Percentiles rank a stretch among this genome's conserved stretches.
Conservation (phyloP, 306 rosid species). For the Dryas drummondii region DNA sequence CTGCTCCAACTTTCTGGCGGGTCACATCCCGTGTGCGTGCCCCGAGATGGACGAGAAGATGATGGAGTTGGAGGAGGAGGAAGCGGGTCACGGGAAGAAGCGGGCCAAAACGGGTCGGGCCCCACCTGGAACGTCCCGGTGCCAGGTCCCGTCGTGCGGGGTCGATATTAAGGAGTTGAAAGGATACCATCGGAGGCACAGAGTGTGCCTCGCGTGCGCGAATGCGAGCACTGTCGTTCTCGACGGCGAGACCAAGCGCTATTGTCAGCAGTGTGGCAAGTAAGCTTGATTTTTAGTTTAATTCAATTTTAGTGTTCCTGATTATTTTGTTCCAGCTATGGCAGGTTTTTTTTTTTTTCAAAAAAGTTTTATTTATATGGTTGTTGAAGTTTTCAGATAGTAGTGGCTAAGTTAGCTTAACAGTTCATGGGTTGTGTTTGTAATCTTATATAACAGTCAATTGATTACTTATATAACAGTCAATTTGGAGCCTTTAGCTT, state of each 20-base stretch:
- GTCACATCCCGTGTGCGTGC: conserved; percentile 89
- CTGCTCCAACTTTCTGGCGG: conserved; percentile 85
- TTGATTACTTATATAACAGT: background rate
- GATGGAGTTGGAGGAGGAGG: conserved; percentile 57
- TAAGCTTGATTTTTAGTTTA: conserved; percentile 40
- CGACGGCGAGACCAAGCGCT: conserved; percentile 67
- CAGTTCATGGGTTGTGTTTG: background rate
- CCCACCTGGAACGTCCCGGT: conserved; percentile 40
- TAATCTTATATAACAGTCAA: background rate
- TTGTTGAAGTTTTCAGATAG: background rate
- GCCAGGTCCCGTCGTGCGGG: conserved; percentile 91
- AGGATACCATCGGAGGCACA: conserved; percentile 83
- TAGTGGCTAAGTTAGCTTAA: background rate
- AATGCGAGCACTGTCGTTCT: conserved; percentile 59
- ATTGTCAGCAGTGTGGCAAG: conserved; percentile 99
- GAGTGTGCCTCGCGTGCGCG: conserved; percentile 89
- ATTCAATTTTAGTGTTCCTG: background rate
- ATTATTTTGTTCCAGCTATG: background rate
- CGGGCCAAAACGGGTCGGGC: conserved; percentile 52
- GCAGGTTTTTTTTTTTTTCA: background rate
- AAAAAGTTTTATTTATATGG: background rate
- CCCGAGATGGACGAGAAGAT: conserved; percentile 74
- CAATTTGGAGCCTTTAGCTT: background rate
- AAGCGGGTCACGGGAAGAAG: conserved; percentile 61
- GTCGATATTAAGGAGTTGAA: conserved; percentile 78